Conservation (phyloP, 2,329 filamentous ascomycete species). For the Fusarium tricinctum region DNA sequence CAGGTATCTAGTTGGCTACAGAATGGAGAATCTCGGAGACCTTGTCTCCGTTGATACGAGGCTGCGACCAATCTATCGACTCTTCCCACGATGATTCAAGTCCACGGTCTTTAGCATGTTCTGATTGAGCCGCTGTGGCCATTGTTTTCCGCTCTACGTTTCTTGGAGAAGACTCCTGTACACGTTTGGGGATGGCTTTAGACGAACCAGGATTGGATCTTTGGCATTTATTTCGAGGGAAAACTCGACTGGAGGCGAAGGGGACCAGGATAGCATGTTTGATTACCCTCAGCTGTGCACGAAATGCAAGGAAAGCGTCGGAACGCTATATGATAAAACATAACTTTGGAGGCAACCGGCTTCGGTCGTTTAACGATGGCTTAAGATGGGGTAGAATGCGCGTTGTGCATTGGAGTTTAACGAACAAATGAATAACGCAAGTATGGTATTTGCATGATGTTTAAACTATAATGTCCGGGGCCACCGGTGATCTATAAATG, state of each 20-base stretch:
- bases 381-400: neutral
- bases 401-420: neutral
- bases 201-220: slow-evolving; percentile 30
- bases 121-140: slow-evolving; percentile 28
- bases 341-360: slow-evolving; percentile 32
- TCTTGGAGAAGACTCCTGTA: slow-evolving; percentile 35
- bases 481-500: neutral
- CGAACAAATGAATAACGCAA: slow-evolving; percentile 1
- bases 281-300: slow-evolving; percentile 38
- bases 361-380: slow-evolving; percentile 14
- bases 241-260: slow-evolving; percentile 14
- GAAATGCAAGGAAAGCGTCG: slow-evolving; percentile 21
- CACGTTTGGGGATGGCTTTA: slow-evolving; percentile 46
- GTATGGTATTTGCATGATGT: slow-evolving; percentile 11
- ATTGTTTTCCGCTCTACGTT: slow-evolving; percentile 23
- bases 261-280: slow-evolving; percentile 7
- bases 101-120: neutral
- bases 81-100: neutral
- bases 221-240: slow-evolving; percentile 28
- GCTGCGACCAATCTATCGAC: slow-evolving; percentile 3
- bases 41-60: slow-evolving; percentile 26
- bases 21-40: slow-evolving; percentile 14
- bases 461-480: neutral
- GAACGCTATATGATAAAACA: slow-evolving; percentile 29
- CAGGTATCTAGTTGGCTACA: slow-evolving; percentile 49